Conservation (phyloP, 768 basidiomycete species). For the Cantharellus cinnabarinus region DNA sequence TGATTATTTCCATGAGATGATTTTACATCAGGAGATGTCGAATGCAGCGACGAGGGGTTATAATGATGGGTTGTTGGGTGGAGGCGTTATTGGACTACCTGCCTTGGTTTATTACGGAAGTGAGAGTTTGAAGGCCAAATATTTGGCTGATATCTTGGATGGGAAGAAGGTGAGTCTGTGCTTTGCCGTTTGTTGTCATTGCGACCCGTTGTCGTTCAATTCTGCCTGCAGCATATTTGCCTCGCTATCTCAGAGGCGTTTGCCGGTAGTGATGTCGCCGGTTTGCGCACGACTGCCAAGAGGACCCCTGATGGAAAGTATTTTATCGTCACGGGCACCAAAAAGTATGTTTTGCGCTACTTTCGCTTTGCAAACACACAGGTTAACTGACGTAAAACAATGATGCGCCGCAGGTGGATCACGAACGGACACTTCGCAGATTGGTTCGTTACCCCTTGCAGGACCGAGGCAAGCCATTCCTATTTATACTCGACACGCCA, state of each 20-base stretch:
- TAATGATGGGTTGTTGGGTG: slow-evolving; percentile 30
- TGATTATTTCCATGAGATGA: slow-evolving; percentile 87
- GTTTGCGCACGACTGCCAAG: slow-evolving; percentile 49
- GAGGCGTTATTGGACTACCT: slow-evolving; percentile 58
- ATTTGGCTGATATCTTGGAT: slow-evolving; percentile 34
- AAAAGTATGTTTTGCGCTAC: slow-evolving; percentile 28
- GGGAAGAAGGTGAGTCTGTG: slow-evolving; percentile 39
- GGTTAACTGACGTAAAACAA: background rate
- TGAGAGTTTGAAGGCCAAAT: slow-evolving; percentile 27
- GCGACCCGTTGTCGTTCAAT: background rate
- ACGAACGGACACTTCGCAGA: slow-evolving; percentile 44
- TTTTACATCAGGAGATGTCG: slow-evolving; percentile 61
- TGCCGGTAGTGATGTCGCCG: slow-evolving; percentile 69
- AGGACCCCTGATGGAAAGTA: slow-evolving; percentile 56
- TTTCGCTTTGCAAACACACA: background rate
- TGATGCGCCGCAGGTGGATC: slow-evolving; percentile 43
- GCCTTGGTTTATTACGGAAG: slow-evolving; percentile 67
- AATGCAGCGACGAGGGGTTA: slow-evolving; percentile 73
- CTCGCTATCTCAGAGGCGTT: slow-evolving; percentile 79
- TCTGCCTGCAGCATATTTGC: slow-evolving; percentile 35
- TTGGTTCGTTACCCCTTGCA: slow-evolving; percentile 54
- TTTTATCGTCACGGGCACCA: slow-evolving; percentile 72
- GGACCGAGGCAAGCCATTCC: slow-evolving; percentile 16
- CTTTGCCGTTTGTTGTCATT: background rate
- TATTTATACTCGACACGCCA: background rate